Conservation (phyloP, 2,329 filamentous ascomycete genomes). For the Apiospora kogelbergensis region DNA sequence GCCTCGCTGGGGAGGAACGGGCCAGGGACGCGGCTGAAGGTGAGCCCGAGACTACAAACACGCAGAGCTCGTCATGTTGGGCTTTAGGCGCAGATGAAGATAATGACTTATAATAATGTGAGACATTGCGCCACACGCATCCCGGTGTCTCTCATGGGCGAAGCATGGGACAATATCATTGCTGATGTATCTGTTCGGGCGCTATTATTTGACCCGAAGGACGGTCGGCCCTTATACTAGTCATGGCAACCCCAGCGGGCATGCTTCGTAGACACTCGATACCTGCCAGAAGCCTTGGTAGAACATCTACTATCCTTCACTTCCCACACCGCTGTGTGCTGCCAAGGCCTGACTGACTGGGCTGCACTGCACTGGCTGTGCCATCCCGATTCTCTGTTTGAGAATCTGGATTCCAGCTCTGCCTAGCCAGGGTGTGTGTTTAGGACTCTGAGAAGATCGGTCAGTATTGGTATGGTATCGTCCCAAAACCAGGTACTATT, state of each 20-base stretch:
- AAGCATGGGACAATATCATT: background rate
- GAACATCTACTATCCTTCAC: background rate
- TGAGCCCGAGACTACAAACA: background rate
- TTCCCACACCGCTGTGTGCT: conserved; percentile 7
- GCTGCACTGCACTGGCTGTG: conserved; percentile 3
- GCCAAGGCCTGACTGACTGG: background rate
- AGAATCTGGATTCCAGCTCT: background rate
- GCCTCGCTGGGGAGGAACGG: conserved; percentile 1
- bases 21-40: background rate
- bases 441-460: background rate
- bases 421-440: background rate
- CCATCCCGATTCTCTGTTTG: background rate
- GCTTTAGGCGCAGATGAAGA: background rate
- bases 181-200: background rate
- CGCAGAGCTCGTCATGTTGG: background rate
- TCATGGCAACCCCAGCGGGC: conserved; percentile 2
- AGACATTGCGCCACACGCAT: conserved; percentile 9
- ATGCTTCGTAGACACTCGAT: background rate
- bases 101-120: conserved; percentile 6
- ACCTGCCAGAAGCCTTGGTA: background rate
- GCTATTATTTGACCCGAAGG: background rate
- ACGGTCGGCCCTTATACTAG: background rate
- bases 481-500: conserved; percentile 6
- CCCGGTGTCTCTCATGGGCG: background rate
- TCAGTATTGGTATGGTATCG: background rate